Conservation (phyloP, 2,329 filamentous ascomycete species). For the Diaporthe sp. region DNA sequence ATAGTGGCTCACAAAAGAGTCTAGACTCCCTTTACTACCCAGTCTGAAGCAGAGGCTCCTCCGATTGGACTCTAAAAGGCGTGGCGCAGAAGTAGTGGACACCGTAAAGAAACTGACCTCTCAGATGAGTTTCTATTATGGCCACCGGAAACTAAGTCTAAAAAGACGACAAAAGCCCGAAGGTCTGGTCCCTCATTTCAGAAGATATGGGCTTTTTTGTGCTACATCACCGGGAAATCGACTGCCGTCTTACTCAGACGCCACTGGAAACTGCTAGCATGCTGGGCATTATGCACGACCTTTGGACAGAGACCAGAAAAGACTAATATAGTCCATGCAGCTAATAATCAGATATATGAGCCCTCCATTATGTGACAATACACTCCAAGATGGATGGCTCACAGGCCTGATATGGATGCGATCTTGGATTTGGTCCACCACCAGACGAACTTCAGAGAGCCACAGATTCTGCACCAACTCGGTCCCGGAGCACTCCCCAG, state of each 20-base stretch:
- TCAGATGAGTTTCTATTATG: background rate
- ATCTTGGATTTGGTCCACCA: background rate
- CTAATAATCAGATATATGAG: background rate
- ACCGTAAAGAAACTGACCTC: background rate
- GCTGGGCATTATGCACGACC: background rate
- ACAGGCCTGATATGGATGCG: too few relatives aligned
- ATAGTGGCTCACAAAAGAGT: background rate
- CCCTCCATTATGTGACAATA: background rate
- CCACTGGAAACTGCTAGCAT: background rate
- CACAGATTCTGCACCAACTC: background rate
- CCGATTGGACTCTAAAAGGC: constrained; percentile 10
- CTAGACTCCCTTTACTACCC: background rate
- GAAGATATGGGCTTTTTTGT: too few relatives aligned
- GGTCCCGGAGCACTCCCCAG: background rate
- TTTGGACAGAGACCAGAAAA: background rate
- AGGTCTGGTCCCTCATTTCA: too few relatives aligned
- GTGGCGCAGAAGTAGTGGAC: background rate
- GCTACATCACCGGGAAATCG: too few relatives aligned
- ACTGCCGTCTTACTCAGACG: background rate
- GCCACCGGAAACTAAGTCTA: background rate
- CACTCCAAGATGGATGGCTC: background rate
- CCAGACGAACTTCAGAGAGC: background rate
- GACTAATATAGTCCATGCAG: background rate
- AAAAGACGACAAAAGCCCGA: background rate
- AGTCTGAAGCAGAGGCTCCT: background rate